Conservation (phyloP, 768 basidiomycete species). For the Collybia nuda region DNA sequence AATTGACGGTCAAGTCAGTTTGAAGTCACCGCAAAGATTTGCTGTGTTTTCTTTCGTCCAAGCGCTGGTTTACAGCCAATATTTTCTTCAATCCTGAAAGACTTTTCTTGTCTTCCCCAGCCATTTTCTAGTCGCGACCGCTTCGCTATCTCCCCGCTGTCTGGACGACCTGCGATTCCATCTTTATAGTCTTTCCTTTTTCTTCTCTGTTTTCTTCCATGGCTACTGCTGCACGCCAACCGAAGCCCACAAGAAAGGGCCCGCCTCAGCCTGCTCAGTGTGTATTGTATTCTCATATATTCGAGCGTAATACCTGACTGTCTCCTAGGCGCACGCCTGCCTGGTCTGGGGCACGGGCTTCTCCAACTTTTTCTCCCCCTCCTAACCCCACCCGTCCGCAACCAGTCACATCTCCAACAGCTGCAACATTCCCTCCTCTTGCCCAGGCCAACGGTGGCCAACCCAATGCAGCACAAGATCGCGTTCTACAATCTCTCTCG, state of each 20-base stretch:
- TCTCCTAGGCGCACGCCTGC: conserved; percentile 42
- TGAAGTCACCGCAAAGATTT: neutral
- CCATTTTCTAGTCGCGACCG: conserved; percentile 25
- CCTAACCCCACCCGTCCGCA: conserved; percentile 35
- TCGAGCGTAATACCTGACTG: conserved; percentile 27
- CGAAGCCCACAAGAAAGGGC: conserved; percentile 65
- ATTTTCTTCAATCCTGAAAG: conserved; percentile 1
- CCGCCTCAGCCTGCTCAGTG: conserved; percentile 59
- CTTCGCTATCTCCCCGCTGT: conserved; percentile 33
- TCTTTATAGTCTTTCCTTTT: conserved; percentile 30
- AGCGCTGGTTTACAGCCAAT: neutral
- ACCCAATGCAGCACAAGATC: conserved; percentile 52
- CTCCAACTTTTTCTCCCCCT: conserved; percentile 69
- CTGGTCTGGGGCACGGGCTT: conserved; percentile 69
- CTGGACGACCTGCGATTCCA: conserved; percentile 32
- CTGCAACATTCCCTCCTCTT: conserved; percentile 44
- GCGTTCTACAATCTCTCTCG: conserved; percentile 60
- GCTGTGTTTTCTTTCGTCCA: neutral
- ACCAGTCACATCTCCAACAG: conserved; percentile 27
- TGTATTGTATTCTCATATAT: conserved; percentile 14
- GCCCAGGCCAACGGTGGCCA: conserved; percentile 49
- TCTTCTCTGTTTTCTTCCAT: conserved; percentile 36
- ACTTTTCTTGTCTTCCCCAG: conserved; percentile 5
- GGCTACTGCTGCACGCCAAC: conserved; percentile 64
- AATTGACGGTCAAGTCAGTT: conserved; percentile 1